Evolutionary conservation across 176 grass and related monocot genomes (phyloP), one percentile per base, ranked within the genome.

Genomic region (Elaeis guineensis): DNA sequence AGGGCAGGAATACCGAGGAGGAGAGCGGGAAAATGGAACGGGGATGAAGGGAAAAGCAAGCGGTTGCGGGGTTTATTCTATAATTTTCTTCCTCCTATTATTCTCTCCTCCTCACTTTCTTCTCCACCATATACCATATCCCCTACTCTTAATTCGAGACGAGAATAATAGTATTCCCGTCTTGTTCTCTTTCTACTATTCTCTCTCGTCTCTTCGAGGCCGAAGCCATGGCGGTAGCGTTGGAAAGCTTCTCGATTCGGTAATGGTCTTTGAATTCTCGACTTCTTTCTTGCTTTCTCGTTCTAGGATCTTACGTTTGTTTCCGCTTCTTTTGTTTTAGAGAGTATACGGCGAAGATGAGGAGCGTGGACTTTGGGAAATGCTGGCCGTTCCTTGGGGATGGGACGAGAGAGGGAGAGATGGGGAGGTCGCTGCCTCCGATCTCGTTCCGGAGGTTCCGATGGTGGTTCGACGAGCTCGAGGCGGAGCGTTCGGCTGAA

Each of bases 321-420:
- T 1, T 55, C 2, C 17, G 6, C 18, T 21, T 21, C 52, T 55
- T 55, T n/a, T 55, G 52, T 19, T 55, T n/a, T 19, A 55, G 52
- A 20, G 52, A 55, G 52, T 55, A 55, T 55, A 11, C 52, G 52
- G 52, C 52, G 17, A 55, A 21, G 52, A 55, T 55, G 52, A 55
- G 52, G 52, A 55, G 5, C 8, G 6, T 55, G 7, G 52, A 55
- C 52, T 8, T 21, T 2, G 52, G 19, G 4, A 55, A 55, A 20
- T 55, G 52, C 18, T 55, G 52, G 52, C 52, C 52, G 5, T 55
- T 55, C 6, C 4, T 1, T 20, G 19, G 18, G 18, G 52, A 20
- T 19, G 52, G 17, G 52, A 44, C 8, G 35, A 44, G 11, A 44
- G 35, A 44, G 35, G 35, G 35, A 44, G 35, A 44, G 35, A 44